Base-by-base conservation (phyloP, 2,329 filamentous ascomycete genomes). In the Fusarium nelsonii region DNA sequence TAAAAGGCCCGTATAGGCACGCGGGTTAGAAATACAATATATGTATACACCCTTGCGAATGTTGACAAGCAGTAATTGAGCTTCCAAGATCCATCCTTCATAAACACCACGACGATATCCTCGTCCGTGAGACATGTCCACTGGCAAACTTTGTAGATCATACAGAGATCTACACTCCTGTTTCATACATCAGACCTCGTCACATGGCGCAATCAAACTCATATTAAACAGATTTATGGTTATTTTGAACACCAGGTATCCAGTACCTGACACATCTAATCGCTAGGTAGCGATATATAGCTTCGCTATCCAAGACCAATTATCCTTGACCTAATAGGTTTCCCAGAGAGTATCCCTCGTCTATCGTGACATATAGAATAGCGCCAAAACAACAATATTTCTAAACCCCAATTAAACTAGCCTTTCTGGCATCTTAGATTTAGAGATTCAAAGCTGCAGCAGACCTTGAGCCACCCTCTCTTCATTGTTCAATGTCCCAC, bases 401-500 rank as follows among this genome's bases (percentile, higher is more conserved):
- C n/a, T 26, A 53, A 37, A 14, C 18, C 32, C 14, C 48, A 33
- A 50, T 18, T 8, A 20, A 15, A 51, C 12, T 23, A 28, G 28
- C n/a, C n/a, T 18, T 39, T 16, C n/a, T 30, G 23, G 14, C 28
- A 34, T 32, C 14, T 37, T 3, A 48, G 28, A 15, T 20, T 10
- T 23, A 32, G 32, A 34, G 16, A 30, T 45, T n/a, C 50, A 63
- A 40, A 71, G 40, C 55, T 78, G 73, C 40, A 84, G 69, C 78
- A 78, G 80, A 45, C 75, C 78, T 61, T 79, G 75, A 15, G 80
- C 81, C 11, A 79, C 77, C 69, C 76, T 78, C 63, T 81, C 76
- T 28, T 80, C 76, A 12, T 79, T 76, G 2, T 77, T 78, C 15
- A 78, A 76, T 10, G 76, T 74, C 10, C 79, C 79, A 9, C 78